Conservation (phyloP, 2,329 filamentous ascomycete species). For the Torrubiellomyces zombiae region DNA sequence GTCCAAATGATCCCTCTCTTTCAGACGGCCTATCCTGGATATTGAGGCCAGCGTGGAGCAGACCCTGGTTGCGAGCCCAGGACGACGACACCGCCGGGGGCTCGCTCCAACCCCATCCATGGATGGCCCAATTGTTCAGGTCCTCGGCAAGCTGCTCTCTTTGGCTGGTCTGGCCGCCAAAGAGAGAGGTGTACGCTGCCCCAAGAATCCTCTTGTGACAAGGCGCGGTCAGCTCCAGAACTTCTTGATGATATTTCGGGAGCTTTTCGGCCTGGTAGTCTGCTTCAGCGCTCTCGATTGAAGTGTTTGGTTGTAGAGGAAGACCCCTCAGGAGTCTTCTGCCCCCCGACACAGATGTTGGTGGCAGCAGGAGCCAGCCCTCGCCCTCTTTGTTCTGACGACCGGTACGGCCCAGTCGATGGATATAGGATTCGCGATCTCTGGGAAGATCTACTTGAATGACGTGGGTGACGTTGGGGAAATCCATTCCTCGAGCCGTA, state of each 20-base stretch:
- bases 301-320: conserved; percentile 39
- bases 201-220: conserved; percentile 18
- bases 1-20: conserved; percentile 5
- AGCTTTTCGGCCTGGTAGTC: conserved; percentile 33
- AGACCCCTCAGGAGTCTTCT: conserved; percentile 37
- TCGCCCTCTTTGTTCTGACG: conserved; percentile 59
- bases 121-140: conserved; percentile 34
- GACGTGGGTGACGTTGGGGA: conserved; percentile 64
- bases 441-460: conserved; percentile 53
- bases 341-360: conserved; percentile 32
- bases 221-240: conserved; percentile 23
- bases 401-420: conserved; percentile 60
- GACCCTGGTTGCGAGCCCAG: conserved; percentile 16
- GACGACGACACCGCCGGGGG: conserved; percentile 22
- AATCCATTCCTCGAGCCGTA: conserved; percentile 69
- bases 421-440: conserved; percentile 56
- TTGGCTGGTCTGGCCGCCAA: conserved; percentile 32
- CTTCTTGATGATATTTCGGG: conserved; percentile 26
- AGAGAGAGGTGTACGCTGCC: conserved; percentile 36
- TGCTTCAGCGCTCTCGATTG: conserved; percentile 33
- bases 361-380: conserved; percentile 49
- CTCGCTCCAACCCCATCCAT: conserved; percentile 33
- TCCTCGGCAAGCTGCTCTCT: conserved; percentile 24
- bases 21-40: conserved; percentile 7
- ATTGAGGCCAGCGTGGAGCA: conserved; percentile 18